Base-by-base conservation (phyloP, 176 grass and related monocot genomes). In the Triticum monococcum region DNA sequence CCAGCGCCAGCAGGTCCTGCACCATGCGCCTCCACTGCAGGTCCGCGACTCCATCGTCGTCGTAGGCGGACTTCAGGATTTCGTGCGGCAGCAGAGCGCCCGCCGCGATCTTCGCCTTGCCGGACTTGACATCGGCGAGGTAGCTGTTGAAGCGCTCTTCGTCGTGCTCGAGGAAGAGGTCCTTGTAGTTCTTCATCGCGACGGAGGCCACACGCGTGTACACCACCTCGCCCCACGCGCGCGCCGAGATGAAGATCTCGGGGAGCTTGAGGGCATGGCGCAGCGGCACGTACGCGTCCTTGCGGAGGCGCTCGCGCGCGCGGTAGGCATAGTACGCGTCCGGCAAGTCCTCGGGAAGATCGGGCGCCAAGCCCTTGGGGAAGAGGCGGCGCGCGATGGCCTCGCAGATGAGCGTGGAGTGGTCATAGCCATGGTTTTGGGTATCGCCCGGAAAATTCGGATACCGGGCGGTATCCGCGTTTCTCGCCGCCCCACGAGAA, bases 401-500 rank as follows among this genome's bases (percentile, higher is more conserved):
- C 88, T 98, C 96, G 66, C 96, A 94, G 77, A 98, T 81, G 43
- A 98, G 90, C 26, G 88, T 98, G 61, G 91, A 91, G 59, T 79
- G 88, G 77, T 98, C 96, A n/a, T 92, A 98, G 2, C 72, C n/a
- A n/a, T n/a, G n/a, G n/a, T n/a, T n/a, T n/a, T n/a, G n/a, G n/a
- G n/a, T n/a, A n/a, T n/a, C n/a, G n/a, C n/a, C n/a, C n/a, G n/a
- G n/a, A n/a, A n/a, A n/a, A n/a, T n/a, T n/a, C n/a, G n/a, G n/a
- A n/a, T n/a, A n/a, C n/a, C n/a, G n/a, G n/a, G n/a, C n/a, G n/a
- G n/a, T n/a, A n/a, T n/a, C n/a, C n/a, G n/a, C n/a, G n/a, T n/a
- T n/a, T n/a, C n/a, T n/a, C n/a, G n/a, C n/a, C n/a, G n/a, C n/a
- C n/a, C n/a, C n/a, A n/a, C n/a, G n/a, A n/a, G n/a, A n/a, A n/a